Evolutionary conservation across 1,139 yeast genomes (phyloP).

Genomic region (Candida smagusa): DNA sequence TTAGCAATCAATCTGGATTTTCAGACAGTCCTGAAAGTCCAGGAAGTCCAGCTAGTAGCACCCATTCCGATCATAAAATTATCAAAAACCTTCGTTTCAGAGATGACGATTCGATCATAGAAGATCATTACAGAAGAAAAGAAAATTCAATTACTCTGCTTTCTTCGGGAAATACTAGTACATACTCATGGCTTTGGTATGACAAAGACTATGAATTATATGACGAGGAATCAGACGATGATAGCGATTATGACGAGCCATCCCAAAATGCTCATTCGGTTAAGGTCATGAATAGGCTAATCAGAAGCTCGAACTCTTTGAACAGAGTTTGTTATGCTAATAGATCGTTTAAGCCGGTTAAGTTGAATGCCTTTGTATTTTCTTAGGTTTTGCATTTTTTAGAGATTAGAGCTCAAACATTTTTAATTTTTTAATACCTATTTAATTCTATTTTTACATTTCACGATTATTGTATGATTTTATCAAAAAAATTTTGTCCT

Average conservation of each 20-base stretch:
- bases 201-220: slow-evolving; percentile 32
- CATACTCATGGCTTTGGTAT: slow-evolving; percentile 37
- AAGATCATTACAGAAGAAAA: slow-evolving; percentile 2
- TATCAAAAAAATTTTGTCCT: neutral
- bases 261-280: slow-evolving; percentile 16
- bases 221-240: slow-evolving; percentile 25
- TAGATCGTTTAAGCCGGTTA: slow-evolving; percentile 18
- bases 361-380: slow-evolving; percentile 31
- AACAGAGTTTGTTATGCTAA: slow-evolving; percentile 32
- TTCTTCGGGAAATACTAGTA: neutral
- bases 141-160: slow-evolving; percentile 1
- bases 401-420: too few species aligned
- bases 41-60: slow-evolving; percentile 4
- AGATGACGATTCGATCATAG: slow-evolving; percentile 19
- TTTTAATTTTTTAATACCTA: too few species aligned
- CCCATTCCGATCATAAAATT: neutral
- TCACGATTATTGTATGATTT: too few species aligned
- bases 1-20: neutral
- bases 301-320: slow-evolving; percentile 13
- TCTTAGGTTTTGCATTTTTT: slow-evolving; percentile 4
- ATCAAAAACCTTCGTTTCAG: slow-evolving; percentile 14
- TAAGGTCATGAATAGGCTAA: slow-evolving; percentile 24
- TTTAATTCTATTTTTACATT: too few species aligned
- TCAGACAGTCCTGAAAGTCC: neutral
- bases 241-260: slow-evolving; percentile 11